These are phyloP conservation scores for Stentor coeruleus DNA, from an alignment of 73 alveolate genomes.

Conservation along the genomic window DNA sequence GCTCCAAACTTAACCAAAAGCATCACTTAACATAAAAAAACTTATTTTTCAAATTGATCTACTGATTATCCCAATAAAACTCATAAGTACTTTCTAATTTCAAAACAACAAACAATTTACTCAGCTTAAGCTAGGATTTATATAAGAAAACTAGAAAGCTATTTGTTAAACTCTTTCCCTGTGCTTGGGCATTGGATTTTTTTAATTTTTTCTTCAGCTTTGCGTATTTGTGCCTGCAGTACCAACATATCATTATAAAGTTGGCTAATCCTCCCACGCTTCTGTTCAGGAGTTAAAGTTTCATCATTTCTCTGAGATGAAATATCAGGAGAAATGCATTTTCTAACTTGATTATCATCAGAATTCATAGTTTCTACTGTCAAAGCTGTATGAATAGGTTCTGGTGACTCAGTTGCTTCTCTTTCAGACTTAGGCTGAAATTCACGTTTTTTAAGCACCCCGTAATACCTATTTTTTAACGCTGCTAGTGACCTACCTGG, in stretches of 20 bases:
- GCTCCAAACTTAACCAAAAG: too few species aligned
- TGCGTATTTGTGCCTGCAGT: background rate
- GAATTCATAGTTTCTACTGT: background rate
- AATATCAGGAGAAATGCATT: background rate
- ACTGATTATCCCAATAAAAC: too few species aligned
- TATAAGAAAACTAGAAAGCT: too few species aligned
- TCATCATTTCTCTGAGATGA: background rate
- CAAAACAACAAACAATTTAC: too few species aligned
- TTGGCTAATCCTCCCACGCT: background rate
- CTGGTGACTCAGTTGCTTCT: background rate
- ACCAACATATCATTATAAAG: background rate
- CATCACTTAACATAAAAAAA: too few species aligned
- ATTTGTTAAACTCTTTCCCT: too few species aligned
- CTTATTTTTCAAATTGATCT: too few species aligned
- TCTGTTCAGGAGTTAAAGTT: background rate
- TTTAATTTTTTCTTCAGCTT: background rate
- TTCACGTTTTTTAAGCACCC: background rate
- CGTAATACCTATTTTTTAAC: background rate
- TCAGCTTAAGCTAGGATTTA: too few species aligned
- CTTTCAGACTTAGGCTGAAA: background rate
- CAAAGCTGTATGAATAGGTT: background rate
- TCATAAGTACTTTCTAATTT: too few species aligned
- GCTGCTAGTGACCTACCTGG: background rate
- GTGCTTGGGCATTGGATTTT: background rate
- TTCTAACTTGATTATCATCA: background rate